Base-by-base conservation (phyloP, 805 yeast genomes). In the Pichia occidentalis region DNA sequence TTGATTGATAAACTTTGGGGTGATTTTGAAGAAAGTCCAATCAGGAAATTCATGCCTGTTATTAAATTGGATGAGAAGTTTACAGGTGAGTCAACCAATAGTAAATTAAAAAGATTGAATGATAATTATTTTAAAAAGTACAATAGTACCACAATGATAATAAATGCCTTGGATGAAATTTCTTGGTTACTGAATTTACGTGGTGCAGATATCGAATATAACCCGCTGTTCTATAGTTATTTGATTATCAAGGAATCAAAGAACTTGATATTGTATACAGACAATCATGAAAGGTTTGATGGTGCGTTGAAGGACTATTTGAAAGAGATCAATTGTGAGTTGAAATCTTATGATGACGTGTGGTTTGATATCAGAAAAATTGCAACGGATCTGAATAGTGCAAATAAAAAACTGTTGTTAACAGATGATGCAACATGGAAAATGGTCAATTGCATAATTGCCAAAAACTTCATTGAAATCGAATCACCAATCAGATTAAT, bases 171-270 rank as follows among this genome's bases (percentile, higher is more conserved):
- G 36, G 97, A 90, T 62, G 95, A 88, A 49, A 75, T 87, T 45
- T 92, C 95, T 7, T 88, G 96, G 96, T 61, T 87, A 29, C 71
- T 87, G 54, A 90, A 90, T 54, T 62, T 90, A 39, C 75, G 98
- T 46, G 67, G 68, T 28, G 46, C 56, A 35, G 80, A 74, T 52
- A 74, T 74, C 41, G 71, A 69, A 34, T 74, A 50, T 54, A 73
- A 72, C 48, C 79, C 80, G 4, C 67, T 74, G 13, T 74, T 74
- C 47, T 73, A 61, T 57, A 56, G 70, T 40, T 73, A 73, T 45
- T 51, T 70, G 32, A 57, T 80, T 9, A 65, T 80, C 22, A 61
- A 71, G 13, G 63, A 53, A 10, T 61, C 53, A 21, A 26, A 39
- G 19, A 51, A 57, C 10, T 56, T 66, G 18, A 57, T 56, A 1